Evolutionary conservation across 805 yeast genomes (phyloP).

Genomic region (Starmerella powellii): DNA sequence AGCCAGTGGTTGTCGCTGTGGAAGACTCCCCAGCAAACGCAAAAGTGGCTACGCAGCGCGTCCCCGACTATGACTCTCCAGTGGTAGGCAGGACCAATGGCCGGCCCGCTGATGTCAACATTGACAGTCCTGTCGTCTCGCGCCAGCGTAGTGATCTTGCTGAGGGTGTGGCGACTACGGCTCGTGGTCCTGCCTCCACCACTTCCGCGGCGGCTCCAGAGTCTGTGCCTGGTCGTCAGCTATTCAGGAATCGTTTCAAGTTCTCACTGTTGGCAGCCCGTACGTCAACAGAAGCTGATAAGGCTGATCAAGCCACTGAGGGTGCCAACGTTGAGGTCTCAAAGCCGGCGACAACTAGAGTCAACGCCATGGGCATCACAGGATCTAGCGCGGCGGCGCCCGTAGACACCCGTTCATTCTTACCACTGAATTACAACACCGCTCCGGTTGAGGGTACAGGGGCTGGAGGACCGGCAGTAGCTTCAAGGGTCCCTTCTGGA

Average conservation of each 20-base stretch:
- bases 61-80: conserved; percentile 23
- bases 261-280: conserved; percentile 14
- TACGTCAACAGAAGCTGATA: conserved; percentile 9
- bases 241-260: conserved; percentile 9
- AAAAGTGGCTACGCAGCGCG: conserved; percentile 13
- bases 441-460: neutral
- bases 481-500: neutral
- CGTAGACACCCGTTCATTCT: no score
- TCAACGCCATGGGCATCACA: neutral
- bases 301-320: neutral
- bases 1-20: conserved; percentile 28
- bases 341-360: neutral
- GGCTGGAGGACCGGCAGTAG: neutral
- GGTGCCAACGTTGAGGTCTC: neutral
- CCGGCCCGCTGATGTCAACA: conserved; percentile 1
- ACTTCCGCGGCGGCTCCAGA: neutral
- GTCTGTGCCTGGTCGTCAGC: neutral
- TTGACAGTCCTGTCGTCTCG: conserved; percentile 11
- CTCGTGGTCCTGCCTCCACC: neutral
- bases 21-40: conserved; percentile 9
- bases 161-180: neutral
- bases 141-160: conserved; percentile 3
- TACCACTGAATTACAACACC: no score
- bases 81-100: conserved; percentile 21
- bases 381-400: no score